Percentiles rank a stretch among this genome's conserved stretches.
Evolutionary conservation across 805 yeast genomes (phyloP).

Genomic region (Saturnispora hagleri): DNA sequence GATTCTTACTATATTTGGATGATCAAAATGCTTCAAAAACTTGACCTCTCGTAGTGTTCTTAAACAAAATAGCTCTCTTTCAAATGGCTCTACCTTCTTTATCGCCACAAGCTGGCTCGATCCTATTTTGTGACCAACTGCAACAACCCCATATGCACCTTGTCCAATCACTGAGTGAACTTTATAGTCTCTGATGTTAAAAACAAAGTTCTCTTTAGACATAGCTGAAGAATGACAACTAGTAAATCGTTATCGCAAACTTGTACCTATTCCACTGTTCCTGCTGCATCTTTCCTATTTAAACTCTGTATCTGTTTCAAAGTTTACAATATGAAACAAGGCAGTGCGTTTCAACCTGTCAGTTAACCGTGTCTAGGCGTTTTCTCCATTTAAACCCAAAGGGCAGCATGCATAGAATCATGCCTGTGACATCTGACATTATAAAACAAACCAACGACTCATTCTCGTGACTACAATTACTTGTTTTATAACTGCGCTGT

Average conservation of each 20-base stretch:
- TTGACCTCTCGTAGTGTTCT: conserved; percentile 66
- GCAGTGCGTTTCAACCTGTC: conserved; percentile 6
- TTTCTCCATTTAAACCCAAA: background rate
- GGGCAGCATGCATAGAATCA: background rate
- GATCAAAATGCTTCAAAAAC: conserved; percentile 55
- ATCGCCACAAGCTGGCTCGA: conserved; percentile 59
- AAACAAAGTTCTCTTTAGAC: conserved; percentile 39
- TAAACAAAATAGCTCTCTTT: conserved; percentile 53
- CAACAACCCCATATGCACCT: conserved; percentile 78
- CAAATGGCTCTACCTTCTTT: conserved; percentile 67
- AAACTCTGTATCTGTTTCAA: conserved; percentile 2
- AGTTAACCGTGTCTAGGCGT: background rate
- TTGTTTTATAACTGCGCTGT: background rate
- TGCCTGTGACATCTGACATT: background rate
- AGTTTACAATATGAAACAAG: conserved; percentile 4
- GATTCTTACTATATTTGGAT: conserved; percentile 63
- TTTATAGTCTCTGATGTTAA: conserved; percentile 55
- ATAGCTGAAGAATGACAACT: conserved; percentile 1
- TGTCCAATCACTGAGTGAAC: conserved; percentile 59
- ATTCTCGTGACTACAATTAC: background rate
- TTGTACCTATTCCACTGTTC: background rate
- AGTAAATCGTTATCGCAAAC: background rate
- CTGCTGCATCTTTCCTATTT: background rate
- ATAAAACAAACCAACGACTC: background rate
- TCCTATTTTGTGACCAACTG: conserved; percentile 55